Evolutionary conservation across 2,329 filamentous ascomycete species (phyloP).

Genomic region (Westerdykella ornata): DNA sequence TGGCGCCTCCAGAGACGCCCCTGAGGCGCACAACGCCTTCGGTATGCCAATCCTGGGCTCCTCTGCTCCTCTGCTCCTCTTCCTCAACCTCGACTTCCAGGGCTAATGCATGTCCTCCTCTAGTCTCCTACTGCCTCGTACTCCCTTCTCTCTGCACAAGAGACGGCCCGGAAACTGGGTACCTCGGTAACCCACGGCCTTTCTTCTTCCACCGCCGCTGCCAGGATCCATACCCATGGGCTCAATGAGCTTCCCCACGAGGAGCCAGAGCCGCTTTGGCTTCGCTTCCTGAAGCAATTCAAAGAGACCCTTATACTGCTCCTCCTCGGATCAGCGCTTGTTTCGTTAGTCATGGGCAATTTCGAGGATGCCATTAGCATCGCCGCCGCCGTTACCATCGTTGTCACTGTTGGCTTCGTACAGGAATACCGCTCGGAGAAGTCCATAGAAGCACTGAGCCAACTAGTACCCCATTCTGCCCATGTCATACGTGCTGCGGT

Average conservation of each 20-base stretch:
- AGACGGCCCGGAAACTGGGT: slow-evolving; percentile 68
- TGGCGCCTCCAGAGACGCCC: slow-evolving; percentile 22
- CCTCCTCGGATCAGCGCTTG: slow-evolving; percentile 78
- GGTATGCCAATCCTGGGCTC: slow-evolving; percentile 13
- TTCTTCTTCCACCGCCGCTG: slow-evolving; percentile 70
- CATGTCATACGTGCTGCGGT: slow-evolving; percentile 67
- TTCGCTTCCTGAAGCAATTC: slow-evolving; percentile 93
- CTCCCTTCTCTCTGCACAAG: slow-evolving; percentile 64
- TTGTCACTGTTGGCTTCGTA: slow-evolving; percentile 90
- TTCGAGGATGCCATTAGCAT: slow-evolving; percentile 94
- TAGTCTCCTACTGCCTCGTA: slow-evolving; percentile 46
- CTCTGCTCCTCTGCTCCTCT: slow-evolving; percentile 1
- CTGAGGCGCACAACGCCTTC: slow-evolving; percentile 27
- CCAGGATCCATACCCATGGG: slow-evolving; percentile 72
- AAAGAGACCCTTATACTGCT: slow-evolving; percentile 91
- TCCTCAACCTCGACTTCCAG: slow-evolving; percentile 7
- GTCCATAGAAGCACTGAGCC: slow-evolving; percentile 88
- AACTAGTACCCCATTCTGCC: slow-evolving; percentile 89
- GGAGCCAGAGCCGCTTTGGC: slow-evolving; percentile 86
- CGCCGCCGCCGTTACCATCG: slow-evolving; percentile 90
- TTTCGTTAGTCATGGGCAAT: slow-evolving; percentile 88
- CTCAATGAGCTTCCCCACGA: slow-evolving; percentile 94
- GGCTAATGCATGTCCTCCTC: slow-evolving; percentile 12
- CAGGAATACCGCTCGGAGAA: slow-evolving; percentile 98
- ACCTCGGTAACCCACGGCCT: slow-evolving; percentile 82